Evolutionary conservation across 441 rosid species (phyloP).

Genomic region (Macaranga tanarius): DNA sequence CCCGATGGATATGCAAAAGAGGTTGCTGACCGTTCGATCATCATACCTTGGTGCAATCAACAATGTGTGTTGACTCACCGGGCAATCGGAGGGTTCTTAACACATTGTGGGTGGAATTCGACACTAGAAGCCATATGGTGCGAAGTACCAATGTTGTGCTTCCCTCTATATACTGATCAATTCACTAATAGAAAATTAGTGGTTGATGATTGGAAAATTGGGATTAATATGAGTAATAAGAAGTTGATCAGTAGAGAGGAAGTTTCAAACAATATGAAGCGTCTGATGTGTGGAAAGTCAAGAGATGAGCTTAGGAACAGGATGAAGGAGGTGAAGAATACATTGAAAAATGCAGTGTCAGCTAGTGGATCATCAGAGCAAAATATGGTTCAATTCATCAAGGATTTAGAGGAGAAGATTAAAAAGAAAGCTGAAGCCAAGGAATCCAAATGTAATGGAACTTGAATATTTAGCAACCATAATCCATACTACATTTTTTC

Average conservation of each 20-base stretch:
- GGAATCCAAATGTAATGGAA: neutral
- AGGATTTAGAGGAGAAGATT: constrained; percentile 34
- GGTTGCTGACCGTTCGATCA: constrained; percentile 38
- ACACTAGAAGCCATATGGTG: constrained; percentile 47
- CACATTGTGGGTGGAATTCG: constrained; percentile 78
- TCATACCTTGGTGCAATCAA: constrained; percentile 65
- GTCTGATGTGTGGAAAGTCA: constrained; percentile 42
- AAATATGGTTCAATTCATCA: constrained; percentile 42
- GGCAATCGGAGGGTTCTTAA: constrained; percentile 61
- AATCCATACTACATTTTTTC: too few relatives aligned
- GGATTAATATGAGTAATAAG: constrained; percentile 45
- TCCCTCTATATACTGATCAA: constrained; percentile 62
- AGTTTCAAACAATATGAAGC: constrained; percentile 38
- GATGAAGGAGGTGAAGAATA: constrained; percentile 36
- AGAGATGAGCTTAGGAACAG: constrained; percentile 30
- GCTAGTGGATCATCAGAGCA: constrained; percentile 49
- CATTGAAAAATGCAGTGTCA: constrained; percentile 40
- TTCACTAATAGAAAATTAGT: constrained; percentile 61
- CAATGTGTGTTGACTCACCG: constrained; percentile 41
- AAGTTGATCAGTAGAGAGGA: constrained; percentile 38
- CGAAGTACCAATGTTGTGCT: constrained; percentile 51
- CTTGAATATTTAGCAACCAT: neutral
- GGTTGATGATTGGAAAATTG: constrained; percentile 68
- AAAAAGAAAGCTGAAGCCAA: constrained; percentile 13
- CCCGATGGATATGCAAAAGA: constrained; percentile 40